Evolutionary conservation across 2,329 filamentous ascomycete species (phyloP).

Genomic region (Botrytis galanthina): DNA sequence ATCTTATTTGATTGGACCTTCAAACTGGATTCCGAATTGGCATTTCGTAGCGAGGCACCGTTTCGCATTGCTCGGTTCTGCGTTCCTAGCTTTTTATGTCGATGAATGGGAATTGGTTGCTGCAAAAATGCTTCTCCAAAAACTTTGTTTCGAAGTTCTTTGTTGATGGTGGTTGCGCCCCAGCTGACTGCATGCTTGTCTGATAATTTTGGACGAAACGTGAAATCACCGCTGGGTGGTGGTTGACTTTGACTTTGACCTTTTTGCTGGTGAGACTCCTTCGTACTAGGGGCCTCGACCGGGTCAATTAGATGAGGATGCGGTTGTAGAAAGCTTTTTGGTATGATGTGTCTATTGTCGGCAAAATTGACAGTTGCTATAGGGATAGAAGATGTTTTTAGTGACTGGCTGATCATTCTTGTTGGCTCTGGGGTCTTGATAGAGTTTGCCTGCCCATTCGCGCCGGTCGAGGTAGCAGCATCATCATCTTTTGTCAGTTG

Average conservation of each 20-base stretch:
- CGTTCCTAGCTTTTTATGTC: conserved; percentile 63
- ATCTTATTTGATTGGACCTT: conserved; percentile 28
- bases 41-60: conserved; percentile 40
- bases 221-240: conserved; percentile 24
- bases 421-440: conserved; percentile 38
- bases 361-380: conserved; percentile 90
- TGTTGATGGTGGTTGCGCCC: conserved; percentile 71
- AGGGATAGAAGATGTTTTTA: conserved; percentile 61
- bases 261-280: conserved; percentile 35
- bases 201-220: conserved; percentile 47
- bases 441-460: conserved; percentile 22
- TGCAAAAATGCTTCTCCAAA: conserved; percentile 89
- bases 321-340: conserved; percentile 71
- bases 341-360: conserved; percentile 91
- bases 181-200: conserved; percentile 57
- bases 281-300: conserved; percentile 30
- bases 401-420: conserved; percentile 68
- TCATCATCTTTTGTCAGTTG: conserved; percentile 27
- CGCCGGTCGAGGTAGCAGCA: conserved; percentile 2
- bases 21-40: conserved; percentile 38
- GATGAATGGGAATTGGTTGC: conserved; percentile 76
- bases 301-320: conserved; percentile 46
- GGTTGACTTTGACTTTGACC: conserved; percentile 27
- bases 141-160: conserved; percentile 66
- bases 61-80: conserved; percentile 62